These are phyloP conservation scores for Tulasnella sp. DNA, from an alignment of 768 basidiomycete species.

Conservation along the genomic window DNA sequence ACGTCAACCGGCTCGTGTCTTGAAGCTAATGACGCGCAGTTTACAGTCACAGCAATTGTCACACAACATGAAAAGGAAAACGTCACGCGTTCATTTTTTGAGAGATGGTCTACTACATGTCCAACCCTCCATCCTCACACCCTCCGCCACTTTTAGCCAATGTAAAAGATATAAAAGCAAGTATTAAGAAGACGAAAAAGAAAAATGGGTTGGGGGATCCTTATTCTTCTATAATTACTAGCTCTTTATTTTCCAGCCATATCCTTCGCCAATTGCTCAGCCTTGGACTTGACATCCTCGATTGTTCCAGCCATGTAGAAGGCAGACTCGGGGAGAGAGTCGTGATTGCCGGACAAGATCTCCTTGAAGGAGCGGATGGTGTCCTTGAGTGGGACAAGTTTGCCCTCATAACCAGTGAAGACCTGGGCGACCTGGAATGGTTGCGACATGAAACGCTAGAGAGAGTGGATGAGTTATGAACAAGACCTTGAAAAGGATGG, in stretches of 20 bases:
- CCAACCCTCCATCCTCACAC: too few relatives aligned
- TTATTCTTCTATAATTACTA: too few relatives aligned
- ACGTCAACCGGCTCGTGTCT: too few relatives aligned
- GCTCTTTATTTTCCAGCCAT: constrained; percentile 35
- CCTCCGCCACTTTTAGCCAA: too few relatives aligned
- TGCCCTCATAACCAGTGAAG: constrained; percentile 98
- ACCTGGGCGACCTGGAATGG: constrained; percentile 99
- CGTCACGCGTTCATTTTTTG: too few relatives aligned
- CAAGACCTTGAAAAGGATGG: not conserved
- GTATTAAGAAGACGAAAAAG: too few relatives aligned
- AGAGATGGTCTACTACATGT: too few relatives aligned
- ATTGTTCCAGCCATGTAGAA: constrained; percentile 99
- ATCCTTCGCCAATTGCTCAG: constrained; percentile 93
- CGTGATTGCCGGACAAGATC: constrained; percentile 82
- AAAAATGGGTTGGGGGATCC: too few relatives aligned
- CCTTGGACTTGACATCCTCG: constrained; percentile 94
- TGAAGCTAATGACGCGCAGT: too few relatives aligned
- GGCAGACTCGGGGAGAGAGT: constrained; percentile 84
- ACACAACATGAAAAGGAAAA: too few relatives aligned
- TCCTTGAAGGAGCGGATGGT: constrained; percentile 95
- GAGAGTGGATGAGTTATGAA: not conserved
- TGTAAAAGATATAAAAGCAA: too few relatives aligned
- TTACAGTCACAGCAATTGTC: too few relatives aligned
- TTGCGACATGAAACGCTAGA: constrained; percentile 98
- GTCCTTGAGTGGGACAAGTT: constrained; percentile 92